These are phyloP conservation scores for Coleophoma cylindrospora DNA, from an alignment of 2,329 filamentous ascomycete species.

Conservation along the genomic window DNA sequence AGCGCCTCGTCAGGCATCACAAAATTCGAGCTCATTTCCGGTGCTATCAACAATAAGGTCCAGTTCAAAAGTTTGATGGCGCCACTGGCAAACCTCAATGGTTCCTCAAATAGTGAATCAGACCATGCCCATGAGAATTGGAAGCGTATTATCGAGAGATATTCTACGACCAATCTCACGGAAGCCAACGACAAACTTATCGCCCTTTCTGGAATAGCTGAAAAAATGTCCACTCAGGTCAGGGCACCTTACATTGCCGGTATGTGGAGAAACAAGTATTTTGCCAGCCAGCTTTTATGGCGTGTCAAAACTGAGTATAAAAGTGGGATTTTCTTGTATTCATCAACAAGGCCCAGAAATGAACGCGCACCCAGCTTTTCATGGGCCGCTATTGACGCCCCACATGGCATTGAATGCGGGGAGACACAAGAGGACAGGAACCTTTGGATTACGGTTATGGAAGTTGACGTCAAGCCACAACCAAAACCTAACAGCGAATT, in stretches of 20 bases:
- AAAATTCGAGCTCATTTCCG: not conserved
- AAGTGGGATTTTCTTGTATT: not conserved
- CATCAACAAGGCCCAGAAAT: not conserved
- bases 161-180: not conserved
- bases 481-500: too few species aligned
- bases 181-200: conserved; percentile 2
- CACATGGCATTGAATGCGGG: too few species aligned
- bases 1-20: not conserved
- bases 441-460: too few species aligned
- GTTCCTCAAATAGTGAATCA: not conserved
- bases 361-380: not conserved
- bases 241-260: not conserved
- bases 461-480: too few species aligned
- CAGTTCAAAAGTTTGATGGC: not conserved
- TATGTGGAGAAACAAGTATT: conserved; percentile 9
- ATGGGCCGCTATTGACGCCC: not conserved
- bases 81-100: not conserved
- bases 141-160: not conserved
- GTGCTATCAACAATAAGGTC: not conserved
- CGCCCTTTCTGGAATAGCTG: conserved; percentile 1
- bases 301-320: not conserved
- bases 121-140: not conserved
- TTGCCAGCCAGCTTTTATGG: conserved; percentile 2
- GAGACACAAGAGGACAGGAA: too few species aligned
- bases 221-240: not conserved